Percentiles rank a stretch among this genome's conserved stretches.
These are phyloP conservation scores for Meyerozyma guilliermondii DNA, from an alignment of 1,139 yeast species.

Conservation along the genomic window DNA sequence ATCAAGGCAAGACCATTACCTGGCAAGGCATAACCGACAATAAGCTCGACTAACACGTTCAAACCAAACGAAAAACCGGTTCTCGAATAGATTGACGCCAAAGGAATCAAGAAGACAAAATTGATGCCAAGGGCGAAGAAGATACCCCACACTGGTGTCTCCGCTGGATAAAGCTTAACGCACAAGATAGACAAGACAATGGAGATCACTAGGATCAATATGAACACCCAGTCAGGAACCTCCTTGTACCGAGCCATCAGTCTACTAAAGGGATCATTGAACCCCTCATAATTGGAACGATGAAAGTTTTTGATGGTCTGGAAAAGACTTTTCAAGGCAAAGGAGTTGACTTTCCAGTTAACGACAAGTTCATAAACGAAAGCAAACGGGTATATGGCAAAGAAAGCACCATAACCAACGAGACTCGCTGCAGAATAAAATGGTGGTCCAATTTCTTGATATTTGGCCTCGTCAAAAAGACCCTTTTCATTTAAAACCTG, in stretches of 20 bases:
- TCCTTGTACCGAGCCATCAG: slow-evolving; percentile 14
- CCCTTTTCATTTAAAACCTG: slow-evolving; percentile 33
- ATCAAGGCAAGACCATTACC: slow-evolving; percentile 59
- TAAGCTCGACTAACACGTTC: slow-evolving; percentile 55
- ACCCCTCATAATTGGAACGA: slow-evolving; percentile 13
- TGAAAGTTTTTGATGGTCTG: slow-evolving; percentile 6
- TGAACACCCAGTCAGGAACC: slow-evolving; percentile 16
- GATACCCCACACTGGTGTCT: slow-evolving; percentile 54
- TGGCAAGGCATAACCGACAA: slow-evolving; percentile 59
- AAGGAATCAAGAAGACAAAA: slow-evolving; percentile 50
- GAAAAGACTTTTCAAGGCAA: slow-evolving; percentile 4
- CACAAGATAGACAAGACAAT: slow-evolving; percentile 28
- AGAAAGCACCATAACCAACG: slow-evolving; percentile 52
- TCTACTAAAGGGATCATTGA: slow-evolving; percentile 13
- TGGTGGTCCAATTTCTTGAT: slow-evolving; percentile 37
- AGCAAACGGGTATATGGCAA: slow-evolving; percentile 53
- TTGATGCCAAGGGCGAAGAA: slow-evolving; percentile 54
- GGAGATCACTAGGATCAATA: slow-evolving; percentile 9
- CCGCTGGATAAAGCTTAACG: slow-evolving; percentile 42
- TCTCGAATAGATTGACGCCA: slow-evolving; percentile 43
- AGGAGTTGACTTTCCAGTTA: slow-evolving; percentile 13
- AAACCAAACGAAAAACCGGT: slow-evolving; percentile 52
- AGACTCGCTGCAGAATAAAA: slow-evolving; percentile 34
- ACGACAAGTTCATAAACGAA: slow-evolving; percentile 9
- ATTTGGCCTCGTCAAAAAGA: slow-evolving; percentile 33